These are phyloP conservation scores for Ophiostoma populinum DNA, from an alignment of 2,329 filamentous ascomycete species.

Conservation along the genomic window DNA sequence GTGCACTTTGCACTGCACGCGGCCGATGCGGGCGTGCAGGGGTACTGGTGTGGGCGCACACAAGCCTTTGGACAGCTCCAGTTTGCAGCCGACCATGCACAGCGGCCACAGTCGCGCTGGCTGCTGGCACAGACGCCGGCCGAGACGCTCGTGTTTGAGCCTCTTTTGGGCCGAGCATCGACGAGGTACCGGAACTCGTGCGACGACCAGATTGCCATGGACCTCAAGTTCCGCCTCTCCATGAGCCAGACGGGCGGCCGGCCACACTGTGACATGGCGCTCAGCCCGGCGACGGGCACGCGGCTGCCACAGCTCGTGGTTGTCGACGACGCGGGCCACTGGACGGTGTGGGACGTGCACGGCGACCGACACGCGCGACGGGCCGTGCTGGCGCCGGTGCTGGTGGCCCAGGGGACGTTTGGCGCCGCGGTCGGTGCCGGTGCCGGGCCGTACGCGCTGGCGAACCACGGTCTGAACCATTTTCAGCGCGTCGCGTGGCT, in stretches of 20 bases:
- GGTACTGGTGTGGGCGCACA: conserved; percentile 37
- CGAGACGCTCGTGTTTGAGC: conserved; percentile 33
- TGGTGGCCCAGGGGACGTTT: conserved; percentile 22
- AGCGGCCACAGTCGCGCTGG: conserved; percentile 22
- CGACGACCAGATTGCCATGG: conserved; percentile 37
- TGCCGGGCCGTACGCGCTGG: neutral
- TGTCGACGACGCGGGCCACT: conserved; percentile 46
- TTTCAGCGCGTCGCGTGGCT: conserved; percentile 9
- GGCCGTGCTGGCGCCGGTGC: conserved; percentile 18
- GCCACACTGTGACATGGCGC: conserved; percentile 43
- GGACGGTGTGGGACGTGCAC: conserved; percentile 48
- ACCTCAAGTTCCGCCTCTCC: conserved; percentile 35
- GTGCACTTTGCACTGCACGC: conserved; percentile 29
- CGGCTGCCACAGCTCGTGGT: conserved; percentile 43
- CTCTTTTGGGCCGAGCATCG: conserved; percentile 30
- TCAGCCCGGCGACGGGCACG: conserved; percentile 36
- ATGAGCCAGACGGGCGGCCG: conserved; percentile 33
- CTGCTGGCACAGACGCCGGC: conserved; percentile 34
- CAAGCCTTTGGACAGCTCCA: conserved; percentile 33
- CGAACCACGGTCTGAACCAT: conserved; percentile 3
- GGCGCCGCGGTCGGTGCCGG: neutral
- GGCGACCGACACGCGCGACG: conserved; percentile 20
- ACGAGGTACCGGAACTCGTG: too few species aligned
- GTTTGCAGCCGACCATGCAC: conserved; percentile 24
- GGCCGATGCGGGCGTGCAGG: conserved; percentile 24